A percentile compares a stretch with the other conserved stretches of the same genome.
phyloP scores from a whole-genome alignment of 768 basidiomycete species.

The Psilocybe cubensis region DNA sequence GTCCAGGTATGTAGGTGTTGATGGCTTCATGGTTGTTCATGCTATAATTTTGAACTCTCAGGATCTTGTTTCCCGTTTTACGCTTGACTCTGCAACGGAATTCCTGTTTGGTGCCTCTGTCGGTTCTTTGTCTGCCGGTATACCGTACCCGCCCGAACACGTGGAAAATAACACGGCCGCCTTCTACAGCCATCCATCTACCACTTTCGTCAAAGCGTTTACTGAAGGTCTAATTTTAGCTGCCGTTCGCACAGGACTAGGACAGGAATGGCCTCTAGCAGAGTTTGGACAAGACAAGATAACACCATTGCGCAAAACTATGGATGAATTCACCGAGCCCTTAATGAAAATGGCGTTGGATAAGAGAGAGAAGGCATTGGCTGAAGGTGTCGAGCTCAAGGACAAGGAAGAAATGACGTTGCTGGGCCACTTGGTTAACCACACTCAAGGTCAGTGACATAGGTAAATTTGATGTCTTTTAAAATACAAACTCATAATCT shows the following conservation, averaged over 20 bases:
- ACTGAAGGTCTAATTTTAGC: slow-evolving; percentile 1
- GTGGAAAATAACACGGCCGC: not conserved
- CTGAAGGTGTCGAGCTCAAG: not conserved
- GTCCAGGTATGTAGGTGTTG: slow-evolving; percentile 48
- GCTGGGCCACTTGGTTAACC: slow-evolving; percentile 11
- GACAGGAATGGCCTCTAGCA: slow-evolving; percentile 1
- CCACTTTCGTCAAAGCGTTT: slow-evolving; percentile 15
- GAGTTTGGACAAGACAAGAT: slow-evolving; percentile 20
- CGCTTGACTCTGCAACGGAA: slow-evolving; percentile 4
- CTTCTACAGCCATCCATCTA: slow-evolving; percentile 14
- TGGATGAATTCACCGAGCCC: slow-evolving; percentile 14
- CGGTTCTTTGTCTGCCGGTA: slow-evolving; percentile 1
- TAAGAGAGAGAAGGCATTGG: not conserved
- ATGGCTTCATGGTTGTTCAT: not conserved
- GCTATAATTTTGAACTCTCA: slow-evolving; percentile 41
- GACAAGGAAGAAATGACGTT: slow-evolving; percentile 6
- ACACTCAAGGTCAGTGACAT: slow-evolving; percentile 38
- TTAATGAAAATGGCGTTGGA: slow-evolving; percentile 15
- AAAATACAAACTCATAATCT: not conserved
- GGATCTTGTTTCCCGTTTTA: slow-evolving; percentile 4
- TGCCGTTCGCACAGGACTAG: not conserved
- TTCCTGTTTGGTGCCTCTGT: slow-evolving; percentile 4
- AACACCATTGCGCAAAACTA: not conserved
- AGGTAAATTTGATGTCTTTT: not conserved
- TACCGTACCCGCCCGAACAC: slow-evolving; percentile 1